Evolutionary conservation across 2,329 filamentous ascomycete genomes (phyloP).

Genomic region (Aspergillus tamarii): DNA sequence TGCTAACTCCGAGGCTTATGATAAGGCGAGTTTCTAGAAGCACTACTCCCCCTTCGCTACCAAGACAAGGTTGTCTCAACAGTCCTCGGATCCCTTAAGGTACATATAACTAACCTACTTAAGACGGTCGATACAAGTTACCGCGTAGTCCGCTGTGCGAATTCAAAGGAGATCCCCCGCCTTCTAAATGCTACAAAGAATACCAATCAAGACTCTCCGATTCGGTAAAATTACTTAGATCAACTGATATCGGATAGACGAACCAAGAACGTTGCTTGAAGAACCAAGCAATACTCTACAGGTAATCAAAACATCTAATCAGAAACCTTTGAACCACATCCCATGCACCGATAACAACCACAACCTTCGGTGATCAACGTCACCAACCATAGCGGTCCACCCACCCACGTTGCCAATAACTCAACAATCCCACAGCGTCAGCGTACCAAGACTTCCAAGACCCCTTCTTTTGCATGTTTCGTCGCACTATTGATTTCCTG

Average conservation of each 20-base stretch:
- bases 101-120: neutral
- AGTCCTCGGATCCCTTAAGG: neutral
- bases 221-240: neutral
- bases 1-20: slow-evolving; percentile 12
- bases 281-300: neutral
- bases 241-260: neutral
- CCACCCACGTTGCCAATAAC: slow-evolving; percentile 31
- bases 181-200: neutral
- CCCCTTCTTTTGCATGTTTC: slow-evolving; percentile 7
- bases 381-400: slow-evolving; percentile 35
- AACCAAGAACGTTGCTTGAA: too few species aligned
- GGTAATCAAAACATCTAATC: slow-evolving; percentile 2
- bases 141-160: neutral
- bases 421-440: neutral
- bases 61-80: neutral
- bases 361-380: slow-evolving; percentile 7
- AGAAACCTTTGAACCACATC: neutral
- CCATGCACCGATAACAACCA: neutral
- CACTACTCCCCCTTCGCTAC: neutral
- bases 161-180: neutral
- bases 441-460: slow-evolving; percentile 3
- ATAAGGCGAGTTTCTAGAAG: slow-evolving; percentile 11
- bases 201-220: neutral
- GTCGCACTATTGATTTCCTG: slow-evolving; percentile 3
- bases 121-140: neutral